A percentile compares a stretch with the other conserved stretches of the same genome.
Evolutionary conservation across 306 rosid species (phyloP).

Genomic region (Cotoneaster glaucophyllus): DNA sequence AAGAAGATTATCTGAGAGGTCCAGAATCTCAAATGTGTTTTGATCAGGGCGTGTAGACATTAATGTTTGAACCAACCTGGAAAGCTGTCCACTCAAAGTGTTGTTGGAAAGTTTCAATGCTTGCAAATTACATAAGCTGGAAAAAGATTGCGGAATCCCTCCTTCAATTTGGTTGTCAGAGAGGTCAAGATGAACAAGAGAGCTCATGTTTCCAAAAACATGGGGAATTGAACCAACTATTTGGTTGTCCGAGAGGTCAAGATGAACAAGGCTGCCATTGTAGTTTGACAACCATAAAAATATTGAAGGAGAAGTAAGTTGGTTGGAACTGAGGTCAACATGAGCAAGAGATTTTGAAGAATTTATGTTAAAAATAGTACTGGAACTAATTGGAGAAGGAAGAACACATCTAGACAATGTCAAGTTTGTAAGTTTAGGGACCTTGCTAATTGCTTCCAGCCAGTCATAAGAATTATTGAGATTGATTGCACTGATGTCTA

Average conservation of each 20-base stretch:
- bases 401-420: no score
- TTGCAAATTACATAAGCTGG: background rate
- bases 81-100: background rate
- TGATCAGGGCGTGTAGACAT: background rate
- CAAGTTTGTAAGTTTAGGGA: no score
- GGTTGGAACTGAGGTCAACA: background rate
- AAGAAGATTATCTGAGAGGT: background rate
- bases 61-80: background rate
- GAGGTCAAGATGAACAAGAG: background rate
- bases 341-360: background rate
- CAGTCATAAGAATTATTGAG: no score
- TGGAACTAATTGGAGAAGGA: no score
- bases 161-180: background rate
- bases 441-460: no score
- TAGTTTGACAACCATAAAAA: background rate
- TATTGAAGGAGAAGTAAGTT: background rate
- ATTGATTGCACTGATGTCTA: rapidly evolving
- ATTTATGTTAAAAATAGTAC: no score
- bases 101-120: background rate
- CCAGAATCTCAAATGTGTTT: background rate
- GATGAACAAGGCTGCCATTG: background rate
- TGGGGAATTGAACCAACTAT: no score
- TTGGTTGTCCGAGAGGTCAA: rapidly evolving
- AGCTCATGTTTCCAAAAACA: no score
- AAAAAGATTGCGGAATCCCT: background rate